These are phyloP conservation scores for Pleurotus platypus DNA, from an alignment of 768 basidiomycete species.

Conservation along the genomic window DNA sequence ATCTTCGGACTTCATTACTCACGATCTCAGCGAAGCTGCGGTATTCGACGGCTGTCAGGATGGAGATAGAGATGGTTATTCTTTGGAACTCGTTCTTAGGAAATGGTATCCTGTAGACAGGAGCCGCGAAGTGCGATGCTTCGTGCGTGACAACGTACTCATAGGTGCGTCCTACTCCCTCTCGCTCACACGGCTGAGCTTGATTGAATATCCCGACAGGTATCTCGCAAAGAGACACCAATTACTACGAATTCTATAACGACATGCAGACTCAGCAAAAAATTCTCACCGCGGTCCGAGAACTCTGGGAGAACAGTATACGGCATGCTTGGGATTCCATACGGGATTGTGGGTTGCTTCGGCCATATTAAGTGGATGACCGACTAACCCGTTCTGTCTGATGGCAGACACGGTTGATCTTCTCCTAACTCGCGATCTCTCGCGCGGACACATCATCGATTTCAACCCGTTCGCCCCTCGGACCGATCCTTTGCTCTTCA, in stretches of 20 bases:
- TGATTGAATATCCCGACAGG: slow-evolving; percentile 36
- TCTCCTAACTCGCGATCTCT: slow-evolving; percentile 77
- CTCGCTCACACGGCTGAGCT: neutral
- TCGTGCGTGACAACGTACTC: slow-evolving; percentile 69
- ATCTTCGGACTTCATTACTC: slow-evolving; percentile 84
- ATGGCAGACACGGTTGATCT: slow-evolving; percentile 81
- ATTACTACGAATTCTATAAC: slow-evolving; percentile 85
- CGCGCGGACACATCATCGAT: slow-evolving; percentile 79
- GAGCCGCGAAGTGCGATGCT: slow-evolving; percentile 86
- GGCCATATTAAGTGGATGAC: neutral
- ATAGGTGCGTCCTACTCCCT: slow-evolving; percentile 52
- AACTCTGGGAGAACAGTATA: slow-evolving; percentile 72
- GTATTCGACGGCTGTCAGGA: slow-evolving; percentile 66
- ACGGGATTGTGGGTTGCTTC: slow-evolving; percentile 57
- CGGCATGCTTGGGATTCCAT: slow-evolving; percentile 52
- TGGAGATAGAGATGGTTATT: slow-evolving; percentile 31
- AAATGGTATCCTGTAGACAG: slow-evolving; percentile 89
- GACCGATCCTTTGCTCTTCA: slow-evolving; percentile 88
- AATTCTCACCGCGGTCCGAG: slow-evolving; percentile 47
- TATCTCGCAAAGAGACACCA: slow-evolving; percentile 84
- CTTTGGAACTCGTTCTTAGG: slow-evolving; percentile 80
- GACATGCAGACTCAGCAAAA: slow-evolving; percentile 48
- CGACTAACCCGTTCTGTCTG: slow-evolving; percentile 3
- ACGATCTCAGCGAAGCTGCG: slow-evolving; percentile 59
- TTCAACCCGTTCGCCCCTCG: slow-evolving; percentile 85